These are phyloP conservation scores for Rhodosporidiobolus sp. DNA, from an alignment of 768 basidiomycete genomes.

Conservation along the genomic window DNA sequence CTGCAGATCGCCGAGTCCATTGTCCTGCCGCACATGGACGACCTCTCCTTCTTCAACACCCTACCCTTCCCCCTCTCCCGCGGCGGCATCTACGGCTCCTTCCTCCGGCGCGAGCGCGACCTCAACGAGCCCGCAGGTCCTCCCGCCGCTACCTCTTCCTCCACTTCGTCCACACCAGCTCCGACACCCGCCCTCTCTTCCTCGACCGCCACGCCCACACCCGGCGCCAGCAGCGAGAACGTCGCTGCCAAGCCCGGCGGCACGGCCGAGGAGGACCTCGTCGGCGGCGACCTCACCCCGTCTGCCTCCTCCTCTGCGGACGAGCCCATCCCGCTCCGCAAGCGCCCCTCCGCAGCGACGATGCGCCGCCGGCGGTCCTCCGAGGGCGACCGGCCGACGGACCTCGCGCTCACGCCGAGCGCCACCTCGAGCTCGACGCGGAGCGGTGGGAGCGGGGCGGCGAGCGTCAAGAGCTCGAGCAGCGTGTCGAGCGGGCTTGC, in stretches of 20 bases:
- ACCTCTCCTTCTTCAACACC: constrained; percentile 92
- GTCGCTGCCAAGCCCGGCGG: constrained; percentile 22
- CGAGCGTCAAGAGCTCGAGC: background rate
- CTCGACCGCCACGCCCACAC: constrained; percentile 2
- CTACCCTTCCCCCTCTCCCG: constrained; percentile 54
- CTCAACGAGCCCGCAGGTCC: constrained; percentile 5
- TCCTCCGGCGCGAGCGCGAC: constrained; percentile 49
- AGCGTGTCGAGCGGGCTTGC: constrained; percentile 20
- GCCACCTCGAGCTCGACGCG: no score
- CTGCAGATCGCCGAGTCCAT: constrained; percentile 84
- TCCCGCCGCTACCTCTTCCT: no score
- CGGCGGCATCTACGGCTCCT: constrained; percentile 86
- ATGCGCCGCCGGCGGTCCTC: no score
- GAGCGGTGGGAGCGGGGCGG: background rate
- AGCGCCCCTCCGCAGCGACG: no score
- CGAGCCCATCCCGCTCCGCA: no score
- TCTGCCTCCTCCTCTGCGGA: background rate
- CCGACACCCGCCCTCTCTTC: constrained; percentile 12
- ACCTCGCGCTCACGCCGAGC: no score
- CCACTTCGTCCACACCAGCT: constrained; percentile 2
- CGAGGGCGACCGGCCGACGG: no score
- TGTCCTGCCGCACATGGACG: constrained; percentile 97
- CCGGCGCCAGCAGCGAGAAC: constrained; percentile 9
- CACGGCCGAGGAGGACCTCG: constrained; percentile 6
- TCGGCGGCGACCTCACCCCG: constrained; percentile 2